These are phyloP conservation scores for Alternaria solani DNA, from an alignment of 2,329 filamentous ascomycete genomes.

Conservation along the genomic window DNA sequence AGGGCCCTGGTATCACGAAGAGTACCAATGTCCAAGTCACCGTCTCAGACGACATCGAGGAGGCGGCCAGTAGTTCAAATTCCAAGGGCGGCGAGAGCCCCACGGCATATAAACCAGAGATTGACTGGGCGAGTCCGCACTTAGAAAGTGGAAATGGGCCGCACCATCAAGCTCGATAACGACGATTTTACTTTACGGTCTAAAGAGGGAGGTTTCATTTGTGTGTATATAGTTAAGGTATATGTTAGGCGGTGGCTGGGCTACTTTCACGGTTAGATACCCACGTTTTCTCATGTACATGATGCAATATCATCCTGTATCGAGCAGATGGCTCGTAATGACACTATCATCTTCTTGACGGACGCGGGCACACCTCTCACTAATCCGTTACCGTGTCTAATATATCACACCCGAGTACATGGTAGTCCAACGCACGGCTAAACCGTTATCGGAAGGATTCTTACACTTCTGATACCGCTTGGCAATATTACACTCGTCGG, in stretches of 20 bases:
- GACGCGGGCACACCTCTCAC: not conserved
- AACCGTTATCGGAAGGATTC: not conserved
- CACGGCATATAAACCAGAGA: slow-evolving; percentile 12
- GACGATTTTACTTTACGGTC: not conserved
- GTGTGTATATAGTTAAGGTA: not conserved
- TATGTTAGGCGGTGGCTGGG: not conserved
- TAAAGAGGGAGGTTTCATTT: not conserved
- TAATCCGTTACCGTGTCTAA: not conserved
- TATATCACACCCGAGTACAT: not conserved
- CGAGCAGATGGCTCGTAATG: not conserved
- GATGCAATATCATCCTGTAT: not conserved
- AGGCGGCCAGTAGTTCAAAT: not conserved
- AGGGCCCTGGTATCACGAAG: slow-evolving; percentile 32
- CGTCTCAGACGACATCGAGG: slow-evolving; percentile 17
- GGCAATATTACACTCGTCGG: not conserved
- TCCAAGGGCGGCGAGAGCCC: slow-evolving; percentile 1
- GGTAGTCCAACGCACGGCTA: not conserved
- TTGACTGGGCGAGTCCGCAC: slow-evolving; percentile 19
- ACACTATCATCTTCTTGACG: not conserved
- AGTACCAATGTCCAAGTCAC: slow-evolving; percentile 36
- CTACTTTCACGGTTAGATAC: not conserved
- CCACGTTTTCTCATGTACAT: not conserved
- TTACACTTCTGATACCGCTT: not conserved
- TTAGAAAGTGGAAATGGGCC: not conserved
- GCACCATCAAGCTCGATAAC: not conserved